These are phyloP conservation scores for Myxozyma melibiosi DNA, from an alignment of 805 yeast genomes.

Conservation along the genomic window DNA sequence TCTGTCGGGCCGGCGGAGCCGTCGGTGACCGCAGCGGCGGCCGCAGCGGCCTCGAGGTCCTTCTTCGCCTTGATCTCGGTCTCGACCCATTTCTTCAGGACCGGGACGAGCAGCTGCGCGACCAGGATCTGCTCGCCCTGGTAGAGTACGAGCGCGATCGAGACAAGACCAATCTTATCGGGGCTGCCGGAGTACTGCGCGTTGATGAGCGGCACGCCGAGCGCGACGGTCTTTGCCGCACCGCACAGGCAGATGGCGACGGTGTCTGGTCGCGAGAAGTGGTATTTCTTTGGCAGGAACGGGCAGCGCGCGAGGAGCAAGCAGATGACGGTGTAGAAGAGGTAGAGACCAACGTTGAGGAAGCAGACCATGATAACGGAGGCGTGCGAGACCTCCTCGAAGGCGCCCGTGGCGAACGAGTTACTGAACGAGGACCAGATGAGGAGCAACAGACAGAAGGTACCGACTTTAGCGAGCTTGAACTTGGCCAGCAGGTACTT, in stretches of 20 bases:
- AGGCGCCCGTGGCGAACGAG: slow-evolving; percentile 82
- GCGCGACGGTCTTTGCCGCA: slow-evolving; percentile 90
- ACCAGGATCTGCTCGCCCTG: slow-evolving; percentile 85
- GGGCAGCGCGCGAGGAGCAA: slow-evolving; percentile 62
- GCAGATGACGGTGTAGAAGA: slow-evolving; percentile 71
- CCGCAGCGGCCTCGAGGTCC: slow-evolving; percentile 8
- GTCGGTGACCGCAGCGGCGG: not conserved
- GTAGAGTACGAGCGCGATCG: slow-evolving; percentile 82
- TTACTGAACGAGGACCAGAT: slow-evolving; percentile 52
- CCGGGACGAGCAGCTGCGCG: slow-evolving; percentile 69
- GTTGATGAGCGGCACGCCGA: slow-evolving; percentile 81
- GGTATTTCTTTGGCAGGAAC: slow-evolving; percentile 55
- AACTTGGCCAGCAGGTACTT: slow-evolving; percentile 61
- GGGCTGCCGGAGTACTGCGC: slow-evolving; percentile 71
- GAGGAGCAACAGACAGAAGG: slow-evolving; percentile 74
- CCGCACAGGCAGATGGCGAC: slow-evolving; percentile 84
- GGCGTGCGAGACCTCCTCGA: slow-evolving; percentile 65
- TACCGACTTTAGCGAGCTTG: slow-evolving; percentile 70
- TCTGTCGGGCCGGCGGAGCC: not conserved
- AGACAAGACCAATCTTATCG: slow-evolving; percentile 61
- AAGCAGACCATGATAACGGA: slow-evolving; percentile 78
- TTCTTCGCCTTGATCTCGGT: slow-evolving; percentile 14
- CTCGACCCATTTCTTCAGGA: slow-evolving; percentile 70
- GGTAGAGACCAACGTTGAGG: slow-evolving; percentile 77
- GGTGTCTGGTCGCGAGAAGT: slow-evolving; percentile 69